Evolutionary conservation across 1,139 yeast genomes (phyloP), one percentile per base, ranked within the genome.

Genomic region (Arxiozyma slooffiae): DNA sequence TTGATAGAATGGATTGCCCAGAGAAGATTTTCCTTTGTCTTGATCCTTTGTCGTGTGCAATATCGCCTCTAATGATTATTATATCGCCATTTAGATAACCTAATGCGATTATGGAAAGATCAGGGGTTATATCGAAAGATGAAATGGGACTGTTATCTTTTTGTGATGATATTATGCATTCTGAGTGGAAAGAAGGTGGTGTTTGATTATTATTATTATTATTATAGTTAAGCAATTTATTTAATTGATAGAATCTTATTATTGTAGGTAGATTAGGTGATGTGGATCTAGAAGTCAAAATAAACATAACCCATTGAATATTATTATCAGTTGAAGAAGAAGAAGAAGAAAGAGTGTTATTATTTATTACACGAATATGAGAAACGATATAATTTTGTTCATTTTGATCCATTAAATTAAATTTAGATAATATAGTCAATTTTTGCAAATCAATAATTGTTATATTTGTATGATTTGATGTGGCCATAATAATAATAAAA

Each of bases 61-160:
- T 69, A 65, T 92, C 98, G 7, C 98, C 99, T 54, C 97, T 70
- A 0, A 90, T 79, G 4, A 90, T 70, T 7, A 90, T 72, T 2
- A 90, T 92, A 26, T 81, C 76, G 7, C 99, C 99, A 65, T 89
- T 86, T 21, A 95, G 83, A 63, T 82, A 89, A 0, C 98, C 97
- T 38, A 89, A 70, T 0, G 86, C 95, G 5, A 88, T 66, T 49
- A 88, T 78, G 0, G 86, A 73, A 52, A 81, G 73, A 56, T 82
- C 85, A 3, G 65, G 59, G 38, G 80, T 77, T 51, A 78, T 71
- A 24, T 76, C 74, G 53, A 85, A 76, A 40, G 86, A 79, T 11
- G 95, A 81, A 46, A 87, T 70, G 0, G 96, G 96, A 57, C 72
- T 84, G 7, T 85, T 77, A 60, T 87, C 86, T 49, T 75, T 76